Percentiles rank a stretch among this genome's conserved stretches.
phyloP scores from a whole-genome alignment of 192 early-diverging fungal species.

The Jimgerdemannia lactiflua region DNA sequence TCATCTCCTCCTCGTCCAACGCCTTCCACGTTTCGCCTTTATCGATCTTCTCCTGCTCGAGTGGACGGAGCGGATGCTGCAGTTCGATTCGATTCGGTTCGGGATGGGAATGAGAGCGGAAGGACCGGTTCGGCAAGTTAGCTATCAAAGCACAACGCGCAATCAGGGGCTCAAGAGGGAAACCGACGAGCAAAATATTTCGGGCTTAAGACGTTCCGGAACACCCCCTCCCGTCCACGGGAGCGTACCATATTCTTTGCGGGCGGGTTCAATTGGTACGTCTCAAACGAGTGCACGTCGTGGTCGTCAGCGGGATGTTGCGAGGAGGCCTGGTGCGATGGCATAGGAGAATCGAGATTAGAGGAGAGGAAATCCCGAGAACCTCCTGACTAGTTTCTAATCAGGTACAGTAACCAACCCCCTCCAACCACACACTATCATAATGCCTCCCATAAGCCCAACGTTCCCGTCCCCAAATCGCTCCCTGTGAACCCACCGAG shows the following conservation, averaged over 20 bases:
- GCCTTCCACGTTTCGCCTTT: constrained; percentile 22
- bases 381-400: neutral
- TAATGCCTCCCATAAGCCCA: neutral
- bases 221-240: neutral
- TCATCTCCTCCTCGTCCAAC: constrained; percentile 22
- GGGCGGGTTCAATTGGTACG: constrained; percentile 65
- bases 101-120: neutral
- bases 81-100: neutral
- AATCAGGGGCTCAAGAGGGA: neutral
- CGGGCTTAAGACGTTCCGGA: neutral
- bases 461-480: constrained; percentile 17
- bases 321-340: constrained; percentile 2
- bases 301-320: constrained; percentile 61
- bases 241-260: constrained; percentile 34
- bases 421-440: neutral
- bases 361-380: neutral
- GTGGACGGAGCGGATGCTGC: constrained; percentile 21
- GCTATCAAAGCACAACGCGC: too few relatives aligned
- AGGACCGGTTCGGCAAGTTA: neutral
- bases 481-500: constrained; percentile 37
- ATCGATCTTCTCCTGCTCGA: constrained; percentile 23
- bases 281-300: constrained; percentile 65
- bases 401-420: neutral
- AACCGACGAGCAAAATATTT: neutral
- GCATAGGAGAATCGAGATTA: neutral